Percentiles rank a stretch among this genome's conserved stretches.
These are phyloP conservation scores for Chimonanthus praecox DNA, from an alignment of 164 flowering plant genomes.

Conservation along the genomic window DNA sequence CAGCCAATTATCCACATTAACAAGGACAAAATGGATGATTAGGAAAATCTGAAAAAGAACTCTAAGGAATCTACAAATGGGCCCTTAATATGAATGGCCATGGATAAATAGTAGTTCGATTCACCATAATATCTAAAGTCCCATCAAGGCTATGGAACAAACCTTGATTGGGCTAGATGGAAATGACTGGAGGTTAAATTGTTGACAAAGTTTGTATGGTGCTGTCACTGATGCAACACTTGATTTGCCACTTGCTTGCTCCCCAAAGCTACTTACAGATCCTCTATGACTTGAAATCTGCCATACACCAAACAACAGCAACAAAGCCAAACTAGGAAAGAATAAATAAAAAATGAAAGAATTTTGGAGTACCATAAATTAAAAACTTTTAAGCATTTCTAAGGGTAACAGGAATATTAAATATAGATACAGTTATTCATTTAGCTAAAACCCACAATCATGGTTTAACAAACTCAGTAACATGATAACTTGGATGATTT, in stretches of 20 bases:
- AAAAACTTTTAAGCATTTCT: background rate
- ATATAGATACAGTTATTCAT: background rate
- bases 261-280: conserved; percentile 85
- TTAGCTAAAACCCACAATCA: no score
- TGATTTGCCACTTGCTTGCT: conserved; percentile 77
- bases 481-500: no score
- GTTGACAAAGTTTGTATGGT: conserved; percentile 60
- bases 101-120: no score
- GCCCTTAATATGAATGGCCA: no score
- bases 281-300: conserved; percentile 93
- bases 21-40: no score
- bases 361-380: background rate
- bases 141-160: conserved; percentile 5
- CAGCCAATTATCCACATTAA: no score
- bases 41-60: no score
- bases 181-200: conserved; percentile 51
- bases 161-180: conserved; percentile 82
- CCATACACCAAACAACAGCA: conserved; percentile 1
- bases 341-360: background rate
- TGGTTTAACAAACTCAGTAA: no score
- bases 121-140: no score
- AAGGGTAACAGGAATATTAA: background rate
- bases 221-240: conserved; percentile 51
- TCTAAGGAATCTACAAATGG: no score
- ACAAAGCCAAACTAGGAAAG: background rate